Evolutionary conservation across 78 protist genomes (phyloP).

Genomic region (Guillardia theta): DNA sequence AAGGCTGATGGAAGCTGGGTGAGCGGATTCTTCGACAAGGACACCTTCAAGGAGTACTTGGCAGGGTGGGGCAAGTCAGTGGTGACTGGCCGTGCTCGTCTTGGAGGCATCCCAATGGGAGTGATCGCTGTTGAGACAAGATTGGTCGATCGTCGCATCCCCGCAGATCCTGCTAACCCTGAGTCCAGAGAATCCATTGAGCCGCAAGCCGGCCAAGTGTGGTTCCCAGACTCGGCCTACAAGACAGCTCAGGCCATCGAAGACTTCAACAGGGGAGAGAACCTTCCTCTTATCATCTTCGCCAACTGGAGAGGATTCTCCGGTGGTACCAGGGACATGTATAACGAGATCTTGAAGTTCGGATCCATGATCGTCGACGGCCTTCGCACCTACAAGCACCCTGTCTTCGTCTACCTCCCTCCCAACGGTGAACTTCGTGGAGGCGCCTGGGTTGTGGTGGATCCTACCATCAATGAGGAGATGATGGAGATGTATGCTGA

Average conservation of each 20-base stretch:
- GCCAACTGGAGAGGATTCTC: conserved; percentile 98
- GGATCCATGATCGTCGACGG: conserved; percentile 94
- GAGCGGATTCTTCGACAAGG: conserved; percentile 91
- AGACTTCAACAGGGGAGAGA: conserved; percentile 65
- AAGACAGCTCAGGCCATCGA: conserved; percentile 88
- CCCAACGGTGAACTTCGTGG: conserved; percentile 92
- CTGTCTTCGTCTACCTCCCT: conserved; percentile 92
- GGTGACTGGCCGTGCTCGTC: conserved; percentile 90
- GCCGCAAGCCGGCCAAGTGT: conserved; percentile 92
- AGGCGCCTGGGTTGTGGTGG: conserved; percentile 98
- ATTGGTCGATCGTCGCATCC: conserved; percentile 69
- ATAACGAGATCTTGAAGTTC: conserved; percentile 93
- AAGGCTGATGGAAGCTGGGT: neutral
- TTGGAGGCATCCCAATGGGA: conserved; percentile 96
- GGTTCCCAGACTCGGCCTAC: conserved; percentile 96
- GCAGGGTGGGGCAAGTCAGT: conserved; percentile 96
- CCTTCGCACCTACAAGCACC: conserved; percentile 85
- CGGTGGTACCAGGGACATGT: conserved; percentile 98
- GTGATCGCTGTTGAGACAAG: conserved; percentile 93
- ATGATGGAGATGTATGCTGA: conserved; percentile 93
- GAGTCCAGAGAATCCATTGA: conserved; percentile 59
- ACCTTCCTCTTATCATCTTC: conserved; percentile 86
- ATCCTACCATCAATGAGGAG: conserved; percentile 87
- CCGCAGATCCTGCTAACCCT: conserved; percentile 95
- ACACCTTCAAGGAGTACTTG: conserved; percentile 80